Conservation (phyloP, 129 eudicot species). For the Escallonia herrerae region DNA sequence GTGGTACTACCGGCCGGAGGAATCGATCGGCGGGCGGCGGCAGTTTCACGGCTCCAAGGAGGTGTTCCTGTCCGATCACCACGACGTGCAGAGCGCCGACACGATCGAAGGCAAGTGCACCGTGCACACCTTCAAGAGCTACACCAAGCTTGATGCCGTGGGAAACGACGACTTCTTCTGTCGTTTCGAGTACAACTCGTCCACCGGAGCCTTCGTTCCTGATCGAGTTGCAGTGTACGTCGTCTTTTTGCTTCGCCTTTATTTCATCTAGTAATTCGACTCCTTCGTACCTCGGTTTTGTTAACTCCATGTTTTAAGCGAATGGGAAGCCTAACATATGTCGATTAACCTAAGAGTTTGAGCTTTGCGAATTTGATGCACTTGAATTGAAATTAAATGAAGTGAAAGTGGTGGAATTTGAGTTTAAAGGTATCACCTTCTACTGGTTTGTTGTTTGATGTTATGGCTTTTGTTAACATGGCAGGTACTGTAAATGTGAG, state of each 20-base stretch:
- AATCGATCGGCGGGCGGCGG: conserved; percentile 89
- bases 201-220: conserved; percentile 80
- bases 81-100: conserved; percentile 80
- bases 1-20: conserved; percentile 95
- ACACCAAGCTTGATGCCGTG: conserved; percentile 83
- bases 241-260: neutral
- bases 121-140: conserved; percentile 77
- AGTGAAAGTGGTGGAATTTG: neutral
- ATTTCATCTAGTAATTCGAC: too few species aligned
- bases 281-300: too few species aligned
- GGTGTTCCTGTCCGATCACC: conserved; percentile 82
- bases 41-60: conserved; percentile 94
- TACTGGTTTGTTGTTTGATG: conserved; percentile 10
- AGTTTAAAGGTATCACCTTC: neutral
- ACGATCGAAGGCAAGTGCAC: conserved; percentile 85
- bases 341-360: too few species aligned
- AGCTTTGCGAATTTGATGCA: too few species aligned
- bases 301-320: too few species aligned
- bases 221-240: conserved; percentile 83
- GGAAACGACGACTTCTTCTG: conserved; percentile 90
- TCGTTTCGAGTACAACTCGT: conserved; percentile 90
- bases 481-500: conserved; percentile 95
- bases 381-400: too few species aligned
- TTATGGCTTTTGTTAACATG: conserved; percentile 10
- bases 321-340: too few species aligned